phyloP scores from a whole-genome alignment of 176 grass and related monocot species.

The Poa pratensis region DNA sequence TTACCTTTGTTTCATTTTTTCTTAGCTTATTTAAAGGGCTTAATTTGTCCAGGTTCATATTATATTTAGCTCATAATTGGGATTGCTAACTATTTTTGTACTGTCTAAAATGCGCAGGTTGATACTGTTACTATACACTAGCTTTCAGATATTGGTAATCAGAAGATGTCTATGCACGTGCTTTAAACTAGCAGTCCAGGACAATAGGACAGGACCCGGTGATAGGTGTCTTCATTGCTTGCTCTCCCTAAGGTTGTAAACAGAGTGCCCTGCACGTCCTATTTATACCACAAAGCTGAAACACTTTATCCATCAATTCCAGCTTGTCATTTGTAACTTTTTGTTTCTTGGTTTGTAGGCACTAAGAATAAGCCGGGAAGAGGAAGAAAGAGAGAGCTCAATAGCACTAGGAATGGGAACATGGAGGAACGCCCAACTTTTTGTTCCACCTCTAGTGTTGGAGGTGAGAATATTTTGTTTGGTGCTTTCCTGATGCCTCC shows the following conservation, averaged over 20 bases:
- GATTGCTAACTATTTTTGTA: neutral
- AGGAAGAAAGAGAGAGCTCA: constrained; percentile 40
- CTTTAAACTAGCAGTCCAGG: constrained; percentile 22
- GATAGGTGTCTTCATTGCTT: constrained; percentile 3
- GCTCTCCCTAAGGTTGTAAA: neutral
- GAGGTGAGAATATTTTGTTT: constrained; percentile 10
- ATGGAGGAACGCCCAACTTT: constrained; percentile 29
- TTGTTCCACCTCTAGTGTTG: constrained; percentile 1
- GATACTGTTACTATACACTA: neutral
- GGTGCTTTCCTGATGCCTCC: constrained; percentile 38
- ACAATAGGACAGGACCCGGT: neutral
- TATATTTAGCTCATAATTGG: neutral
- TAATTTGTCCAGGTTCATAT: neutral
- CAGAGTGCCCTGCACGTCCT: neutral
- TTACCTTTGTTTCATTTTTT: neutral
- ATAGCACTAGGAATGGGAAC: constrained; percentile 49
- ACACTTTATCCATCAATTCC: neutral
- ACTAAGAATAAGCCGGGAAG: constrained; percentile 35
- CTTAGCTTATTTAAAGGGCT: neutral
- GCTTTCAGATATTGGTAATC: constrained; percentile 15
- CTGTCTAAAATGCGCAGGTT: neutral
- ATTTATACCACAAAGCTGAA: constrained; percentile 20
- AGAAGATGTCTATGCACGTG: constrained; percentile 21
- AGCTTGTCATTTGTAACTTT: neutral
- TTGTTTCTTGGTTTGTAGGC: neutral